A percentile compares a stretch with the other conserved stretches of the same genome.
phyloP scores from a whole-genome alignment of 495 filamentous ascomycete species.

The Cladorrhinum samala region DNA sequence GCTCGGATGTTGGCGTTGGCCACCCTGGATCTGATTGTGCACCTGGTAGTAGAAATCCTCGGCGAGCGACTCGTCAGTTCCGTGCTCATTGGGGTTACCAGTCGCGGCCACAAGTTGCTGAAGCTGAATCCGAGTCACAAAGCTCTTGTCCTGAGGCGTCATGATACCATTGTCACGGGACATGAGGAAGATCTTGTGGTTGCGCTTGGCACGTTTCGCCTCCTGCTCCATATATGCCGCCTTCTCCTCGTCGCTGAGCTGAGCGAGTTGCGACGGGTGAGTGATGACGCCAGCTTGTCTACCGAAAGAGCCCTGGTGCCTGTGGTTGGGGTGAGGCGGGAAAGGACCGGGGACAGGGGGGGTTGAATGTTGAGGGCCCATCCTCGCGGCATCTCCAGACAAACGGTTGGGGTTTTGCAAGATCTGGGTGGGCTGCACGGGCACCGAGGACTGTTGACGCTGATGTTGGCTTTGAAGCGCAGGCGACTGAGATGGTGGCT shows the following conservation, averaged over 20 bases:
- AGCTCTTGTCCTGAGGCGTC: conserved; percentile 99
- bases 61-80: conserved; percentile 68
- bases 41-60: conserved; percentile 99
- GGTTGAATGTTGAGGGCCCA: conserved; percentile 21
- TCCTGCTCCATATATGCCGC: conserved; percentile 78
- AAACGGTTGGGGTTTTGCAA: conserved; percentile 44
- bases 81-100: conserved; percentile 72
- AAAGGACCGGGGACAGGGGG: conserved; percentile 9
- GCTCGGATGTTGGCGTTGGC: conserved; percentile 76
- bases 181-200: conserved; percentile 94
- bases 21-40: conserved; percentile 84
- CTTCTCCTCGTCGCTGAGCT: conserved; percentile 73
- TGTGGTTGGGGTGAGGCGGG: conserved; percentile 29
- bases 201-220: conserved; percentile 90
- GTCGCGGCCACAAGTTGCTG: conserved; percentile 92
- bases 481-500: conserved; percentile 28
- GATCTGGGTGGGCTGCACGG: conserved; percentile 51
- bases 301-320: conserved; percentile 33
- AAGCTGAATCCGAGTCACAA: conserved; percentile 94
- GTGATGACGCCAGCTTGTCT: conserved; percentile 43
- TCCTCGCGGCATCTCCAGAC: conserved; percentile 32
- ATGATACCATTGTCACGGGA: conserved; percentile 95
- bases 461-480: conserved; percentile 35
- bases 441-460: conserved; percentile 44
- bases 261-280: conserved; percentile 68